phyloP scores from a whole-genome alignment of 2,329 filamentous ascomycete species.

The Cercospora beticola region DNA sequence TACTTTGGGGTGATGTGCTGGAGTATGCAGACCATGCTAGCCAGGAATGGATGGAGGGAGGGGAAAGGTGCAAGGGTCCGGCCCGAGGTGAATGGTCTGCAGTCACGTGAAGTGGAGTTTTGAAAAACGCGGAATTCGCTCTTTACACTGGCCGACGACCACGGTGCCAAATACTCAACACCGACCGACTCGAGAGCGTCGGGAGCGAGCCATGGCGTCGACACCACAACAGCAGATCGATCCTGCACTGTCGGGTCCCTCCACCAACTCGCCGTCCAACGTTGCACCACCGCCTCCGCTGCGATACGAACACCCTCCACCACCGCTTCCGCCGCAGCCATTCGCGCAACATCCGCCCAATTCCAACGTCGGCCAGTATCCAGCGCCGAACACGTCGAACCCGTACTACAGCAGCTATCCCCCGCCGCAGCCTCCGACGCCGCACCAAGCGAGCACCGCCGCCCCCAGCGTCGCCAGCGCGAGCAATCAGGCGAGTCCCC shows the following conservation, averaged over 20 bases:
- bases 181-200: background rate
- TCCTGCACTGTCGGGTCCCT: background rate
- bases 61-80: background rate
- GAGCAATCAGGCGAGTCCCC: slow-evolving; percentile 31
- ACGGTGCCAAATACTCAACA: slow-evolving; percentile 1
- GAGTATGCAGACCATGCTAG: background rate
- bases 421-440: slow-evolving; percentile 19
- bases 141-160: background rate
- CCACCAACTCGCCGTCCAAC: slow-evolving; percentile 1
- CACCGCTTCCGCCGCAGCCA: background rate
- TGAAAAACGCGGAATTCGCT: background rate
- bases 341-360: background rate
- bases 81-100: background rate
- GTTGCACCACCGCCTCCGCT: background rate
- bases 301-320: background rate
- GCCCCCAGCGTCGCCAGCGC: slow-evolving; percentile 20
- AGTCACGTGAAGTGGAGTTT: background rate
- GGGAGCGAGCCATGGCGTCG: background rate
- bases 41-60: background rate
- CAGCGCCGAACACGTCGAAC: slow-evolving; percentile 19
- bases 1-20: background rate
- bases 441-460: slow-evolving; percentile 20
- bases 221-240: background rate
- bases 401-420: slow-evolving; percentile 30
- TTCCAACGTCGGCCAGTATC: slow-evolving; percentile 9